Percentiles rank a stretch among this genome's conserved stretches.
These are phyloP conservation scores for Coniella vitis DNA, from an alignment of 2,329 filamentous ascomycete genomes.

Conservation along the genomic window DNA sequence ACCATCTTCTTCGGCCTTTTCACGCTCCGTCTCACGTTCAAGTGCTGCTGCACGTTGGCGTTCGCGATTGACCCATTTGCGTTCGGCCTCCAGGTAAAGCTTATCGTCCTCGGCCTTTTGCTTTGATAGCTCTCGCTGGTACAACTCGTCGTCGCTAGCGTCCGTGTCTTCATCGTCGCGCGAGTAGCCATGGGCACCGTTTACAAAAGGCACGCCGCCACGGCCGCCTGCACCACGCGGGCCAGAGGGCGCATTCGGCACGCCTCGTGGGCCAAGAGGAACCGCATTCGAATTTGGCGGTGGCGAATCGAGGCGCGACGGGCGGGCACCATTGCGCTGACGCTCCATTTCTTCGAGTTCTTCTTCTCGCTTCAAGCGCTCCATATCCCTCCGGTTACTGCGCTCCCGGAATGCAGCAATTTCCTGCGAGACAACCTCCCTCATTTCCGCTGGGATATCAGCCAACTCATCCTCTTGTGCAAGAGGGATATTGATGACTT, in stretches of 20 bases:
- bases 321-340: constrained; percentile 59
- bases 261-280: constrained; percentile 65
- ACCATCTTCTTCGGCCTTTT: constrained; percentile 65
- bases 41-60: constrained; percentile 75
- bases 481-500: constrained; percentile 85
- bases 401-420: constrained; percentile 92
- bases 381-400: constrained; percentile 80
- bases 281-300: constrained; percentile 65
- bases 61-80: constrained; percentile 87
- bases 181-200: constrained; percentile 62
- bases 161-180: constrained; percentile 82
- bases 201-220: constrained; percentile 64
- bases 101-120: constrained; percentile 72
- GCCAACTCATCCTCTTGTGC: constrained; percentile 86
- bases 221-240: constrained; percentile 51
- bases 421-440: constrained; percentile 87
- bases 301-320: constrained; percentile 66
- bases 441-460: constrained; percentile 93
- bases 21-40: constrained; percentile 75
- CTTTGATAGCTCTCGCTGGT: constrained; percentile 64
- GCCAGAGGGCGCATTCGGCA: constrained; percentile 68
- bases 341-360: constrained; percentile 85
- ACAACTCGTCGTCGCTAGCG: constrained; percentile 79
- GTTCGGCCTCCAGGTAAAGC: constrained; percentile 75
- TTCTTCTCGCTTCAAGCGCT: constrained; percentile 81